Evolutionary conservation across 225 moss, liverwort and hornwort species (phyloP).

Genomic region (Physcomitrium patens): DNA sequence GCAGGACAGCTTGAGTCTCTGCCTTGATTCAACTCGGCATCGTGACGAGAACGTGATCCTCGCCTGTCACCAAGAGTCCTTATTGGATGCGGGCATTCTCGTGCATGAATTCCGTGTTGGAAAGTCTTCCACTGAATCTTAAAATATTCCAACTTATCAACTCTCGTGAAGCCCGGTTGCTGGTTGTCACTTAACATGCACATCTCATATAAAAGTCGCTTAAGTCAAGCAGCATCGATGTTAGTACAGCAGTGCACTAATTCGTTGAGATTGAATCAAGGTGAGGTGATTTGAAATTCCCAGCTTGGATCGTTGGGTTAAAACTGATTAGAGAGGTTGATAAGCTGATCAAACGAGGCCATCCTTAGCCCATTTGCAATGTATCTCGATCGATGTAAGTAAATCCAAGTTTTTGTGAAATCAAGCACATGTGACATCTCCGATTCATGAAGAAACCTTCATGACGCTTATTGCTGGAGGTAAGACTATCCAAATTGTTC

Average conservation of each 20-base stretch:
- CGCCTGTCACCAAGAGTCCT: not conserved
- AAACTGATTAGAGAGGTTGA: slow-evolving; percentile 14
- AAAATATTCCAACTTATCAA: slow-evolving; percentile 45
- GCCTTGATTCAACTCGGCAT: slow-evolving; percentile 19
- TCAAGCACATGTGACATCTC: not conserved
- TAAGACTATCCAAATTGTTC: slow-evolving; percentile 19
- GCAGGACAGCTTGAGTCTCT: slow-evolving; percentile 27
- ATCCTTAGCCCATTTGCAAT: slow-evolving; percentile 11
- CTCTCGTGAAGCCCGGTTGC: slow-evolving; percentile 33
- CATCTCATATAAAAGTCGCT: not conserved
- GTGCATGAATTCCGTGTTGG: slow-evolving; percentile 15
- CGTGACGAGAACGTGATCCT: not conserved
- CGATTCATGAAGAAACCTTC: slow-evolving; percentile 28
- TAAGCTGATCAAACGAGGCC: slow-evolving; percentile 15
- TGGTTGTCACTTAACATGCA: slow-evolving; percentile 20
- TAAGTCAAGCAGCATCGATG: not conserved
- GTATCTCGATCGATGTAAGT: slow-evolving; percentile 2
- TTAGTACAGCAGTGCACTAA: not conserved
- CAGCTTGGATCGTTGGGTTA: not conserved
- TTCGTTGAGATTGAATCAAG: slow-evolving; percentile 16
- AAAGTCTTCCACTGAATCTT: slow-evolving; percentile 30
- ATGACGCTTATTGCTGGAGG: slow-evolving; percentile 19
- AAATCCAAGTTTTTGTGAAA: slow-evolving; percentile 17
- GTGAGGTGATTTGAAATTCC: slow-evolving; percentile 3
- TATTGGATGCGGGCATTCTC: slow-evolving; percentile 26